Conservation (phyloP, 1,284 basidiomycete genomes). For the Coniferiporia weirii region DNA sequence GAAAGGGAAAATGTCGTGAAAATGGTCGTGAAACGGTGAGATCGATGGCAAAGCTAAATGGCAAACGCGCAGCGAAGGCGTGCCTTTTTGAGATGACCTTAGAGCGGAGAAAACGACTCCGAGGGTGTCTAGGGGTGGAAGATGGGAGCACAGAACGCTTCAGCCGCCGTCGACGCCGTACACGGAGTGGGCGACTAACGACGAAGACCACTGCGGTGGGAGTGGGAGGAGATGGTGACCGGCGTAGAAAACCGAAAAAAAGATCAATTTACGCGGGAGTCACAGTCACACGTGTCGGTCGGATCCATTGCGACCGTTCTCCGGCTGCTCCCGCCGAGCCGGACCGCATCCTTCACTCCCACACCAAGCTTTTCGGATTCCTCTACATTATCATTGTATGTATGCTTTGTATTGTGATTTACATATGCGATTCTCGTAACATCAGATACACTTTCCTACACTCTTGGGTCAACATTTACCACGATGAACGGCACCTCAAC, state of each 20-base stretch:
- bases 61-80: conserved; percentile 88
- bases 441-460: neutral
- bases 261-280: neutral
- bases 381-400: neutral
- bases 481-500: conserved; percentile 81
- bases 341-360: no score
- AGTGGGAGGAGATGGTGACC: conserved; percentile 5
- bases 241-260: neutral
- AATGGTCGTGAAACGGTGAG: conserved; percentile 35
- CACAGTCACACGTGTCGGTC: neutral
- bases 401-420: neutral
- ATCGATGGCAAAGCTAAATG: conserved; percentile 38
- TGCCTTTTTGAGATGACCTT: conserved; percentile 60
- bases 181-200: conserved; percentile 15
- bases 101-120: conserved; percentile 12
- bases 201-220: conserved; percentile 14
- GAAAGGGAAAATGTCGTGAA: conserved; percentile 44
- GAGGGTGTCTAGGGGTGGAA: conserved; percentile 7
- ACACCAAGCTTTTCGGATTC: neutral
- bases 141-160: neutral
- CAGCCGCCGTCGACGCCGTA: conserved; percentile 16
- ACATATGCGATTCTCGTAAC: neutral
- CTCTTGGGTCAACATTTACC: conserved; percentile 24
- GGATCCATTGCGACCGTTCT: neutral
- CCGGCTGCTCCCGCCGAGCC: no score